phyloP scores from a whole-genome alignment of 306 rosid species.

The Hippophae rhamnoides region DNA sequence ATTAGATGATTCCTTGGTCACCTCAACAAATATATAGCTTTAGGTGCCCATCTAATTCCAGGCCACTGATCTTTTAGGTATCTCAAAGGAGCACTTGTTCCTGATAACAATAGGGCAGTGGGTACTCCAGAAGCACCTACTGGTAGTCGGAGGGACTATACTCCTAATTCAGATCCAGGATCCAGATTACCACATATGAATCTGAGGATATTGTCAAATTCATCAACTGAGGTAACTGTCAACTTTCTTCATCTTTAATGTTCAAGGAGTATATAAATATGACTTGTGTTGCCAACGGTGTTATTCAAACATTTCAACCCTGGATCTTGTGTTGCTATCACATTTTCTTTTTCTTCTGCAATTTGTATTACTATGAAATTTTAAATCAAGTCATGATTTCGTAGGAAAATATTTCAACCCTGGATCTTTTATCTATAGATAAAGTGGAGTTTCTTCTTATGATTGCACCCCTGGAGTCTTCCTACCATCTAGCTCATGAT shows the following conservation, averaged over 20 bases:
- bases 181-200: slow-evolving; percentile 85
- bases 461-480: slow-evolving; percentile 45
- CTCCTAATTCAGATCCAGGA: slow-evolving; percentile 75
- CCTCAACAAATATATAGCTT: not conserved
- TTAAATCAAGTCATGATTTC: slow-evolving; percentile 2
- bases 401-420: slow-evolving; percentile 54
- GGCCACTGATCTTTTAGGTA: slow-evolving; percentile 38
- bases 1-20: slow-evolving; percentile 15
- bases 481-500: slow-evolving; percentile 54
- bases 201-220: slow-evolving; percentile 36
- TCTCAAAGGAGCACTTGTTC: slow-evolving; percentile 64
- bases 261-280: not conserved
- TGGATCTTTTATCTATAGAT: slow-evolving; percentile 63
- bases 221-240: slow-evolving; percentile 46
- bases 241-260: slow-evolving; percentile 4
- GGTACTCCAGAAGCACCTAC: slow-evolving; percentile 44
- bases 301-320: too few relatives aligned
- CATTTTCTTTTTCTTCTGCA: too few relatives aligned
- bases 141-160: slow-evolving; percentile 68
- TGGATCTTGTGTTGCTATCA: too few relatives aligned
- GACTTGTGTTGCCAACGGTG: too few relatives aligned
- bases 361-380: too few relatives aligned
- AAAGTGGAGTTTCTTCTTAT: slow-evolving; percentile 64
- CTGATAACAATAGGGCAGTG: slow-evolving; percentile 25
- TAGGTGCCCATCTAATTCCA: slow-evolving; percentile 26